phyloP scores from a whole-genome alignment of 352 stramenopile species.

The Pythium phragmiticola region DNA sequence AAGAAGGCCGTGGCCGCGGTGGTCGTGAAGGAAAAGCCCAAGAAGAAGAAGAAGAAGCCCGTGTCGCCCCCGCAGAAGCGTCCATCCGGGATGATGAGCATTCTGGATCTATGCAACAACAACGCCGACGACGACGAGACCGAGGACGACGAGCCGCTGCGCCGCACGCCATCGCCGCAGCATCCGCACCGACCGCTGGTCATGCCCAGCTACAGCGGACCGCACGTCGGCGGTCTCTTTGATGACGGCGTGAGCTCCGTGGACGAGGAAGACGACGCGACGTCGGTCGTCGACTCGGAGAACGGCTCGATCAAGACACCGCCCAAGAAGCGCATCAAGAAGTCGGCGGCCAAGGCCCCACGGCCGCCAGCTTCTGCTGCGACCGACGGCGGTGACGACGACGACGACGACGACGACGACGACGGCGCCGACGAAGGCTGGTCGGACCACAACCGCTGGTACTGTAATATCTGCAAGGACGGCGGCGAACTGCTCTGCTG shows the following conservation, averaged over 20 bases:
- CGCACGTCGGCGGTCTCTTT: slow-evolving; percentile 33
- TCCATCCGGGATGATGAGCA: slow-evolving; percentile 65
- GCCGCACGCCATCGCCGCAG: slow-evolving; percentile 6
- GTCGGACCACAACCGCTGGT: slow-evolving; percentile 88
- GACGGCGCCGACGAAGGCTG: slow-evolving; percentile 57
- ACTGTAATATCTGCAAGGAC: slow-evolving; percentile 91
- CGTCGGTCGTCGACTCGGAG: slow-evolving; percentile 30
- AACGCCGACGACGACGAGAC: slow-evolving; percentile 31
- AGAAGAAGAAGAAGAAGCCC: slow-evolving; percentile 15
- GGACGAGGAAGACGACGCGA: slow-evolving; percentile 27
- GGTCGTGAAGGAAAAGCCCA: slow-evolving; percentile 10
- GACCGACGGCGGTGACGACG: slow-evolving; percentile 35
- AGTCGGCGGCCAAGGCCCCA: slow-evolving; percentile 11
- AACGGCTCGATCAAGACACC: slow-evolving; percentile 28
- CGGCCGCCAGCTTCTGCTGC: neutral
- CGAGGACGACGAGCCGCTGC: slow-evolving; percentile 31
- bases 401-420: slow-evolving; percentile 43
- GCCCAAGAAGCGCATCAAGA: slow-evolving; percentile 30
- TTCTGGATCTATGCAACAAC: slow-evolving; percentile 75
- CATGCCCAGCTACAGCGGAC: neutral
- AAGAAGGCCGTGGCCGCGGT: slow-evolving; percentile 5
- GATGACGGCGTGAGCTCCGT: slow-evolving; percentile 32
- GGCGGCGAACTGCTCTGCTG: slow-evolving; percentile 90
- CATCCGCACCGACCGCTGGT: slow-evolving; percentile 11
- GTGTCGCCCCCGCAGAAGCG: slow-evolving; percentile 10